A percentile compares a stretch with the other conserved stretches of the same genome.
These are phyloP conservation scores for Yamadazyma dushanensis DNA, from an alignment of 1,139 yeast genomes.

Conservation along the genomic window DNA sequence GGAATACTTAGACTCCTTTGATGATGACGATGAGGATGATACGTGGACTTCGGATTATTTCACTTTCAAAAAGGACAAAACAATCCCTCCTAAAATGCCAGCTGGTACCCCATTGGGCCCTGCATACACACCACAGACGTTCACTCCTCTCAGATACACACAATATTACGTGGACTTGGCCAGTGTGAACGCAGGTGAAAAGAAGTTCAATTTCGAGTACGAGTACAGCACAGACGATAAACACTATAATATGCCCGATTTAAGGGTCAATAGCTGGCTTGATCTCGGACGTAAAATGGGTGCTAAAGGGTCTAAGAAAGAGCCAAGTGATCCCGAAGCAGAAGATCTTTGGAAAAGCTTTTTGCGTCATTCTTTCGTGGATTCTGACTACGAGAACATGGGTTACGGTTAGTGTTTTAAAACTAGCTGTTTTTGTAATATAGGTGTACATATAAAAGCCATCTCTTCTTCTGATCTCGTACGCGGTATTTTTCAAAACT, in stretches of 20 bases:
- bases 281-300: conserved; percentile 56
- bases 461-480: not conserved
- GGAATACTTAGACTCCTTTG: conserved; percentile 24
- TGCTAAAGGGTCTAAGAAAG: conserved; percentile 18
- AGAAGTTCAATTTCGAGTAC: conserved; percentile 55
- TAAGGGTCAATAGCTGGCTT: conserved; percentile 64
- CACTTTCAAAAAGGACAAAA: conserved; percentile 47
- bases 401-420: conserved; percentile 29
- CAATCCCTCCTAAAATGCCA: conserved; percentile 71
- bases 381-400: conserved; percentile 60
- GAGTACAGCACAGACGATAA: conserved; percentile 70
- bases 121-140: conserved; percentile 67
- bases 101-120: conserved; percentile 61
- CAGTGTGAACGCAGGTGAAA: conserved; percentile 45
- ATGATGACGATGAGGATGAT: conserved; percentile 15
- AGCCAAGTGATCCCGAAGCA: conserved; percentile 11
- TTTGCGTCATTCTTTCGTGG: conserved; percentile 57
- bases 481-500: not conserved
- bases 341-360: conserved; percentile 43
- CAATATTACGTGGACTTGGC: conserved; percentile 71
- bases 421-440: conserved; percentile 1
- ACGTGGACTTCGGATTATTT: conserved; percentile 12
- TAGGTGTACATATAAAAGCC: not conserved
- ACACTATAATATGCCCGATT: conserved; percentile 52
- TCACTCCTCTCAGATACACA: conserved; percentile 69